Evolutionary conservation across 2,329 filamentous ascomycete species (phyloP).

Genomic region (Penicillium sp.): DNA sequence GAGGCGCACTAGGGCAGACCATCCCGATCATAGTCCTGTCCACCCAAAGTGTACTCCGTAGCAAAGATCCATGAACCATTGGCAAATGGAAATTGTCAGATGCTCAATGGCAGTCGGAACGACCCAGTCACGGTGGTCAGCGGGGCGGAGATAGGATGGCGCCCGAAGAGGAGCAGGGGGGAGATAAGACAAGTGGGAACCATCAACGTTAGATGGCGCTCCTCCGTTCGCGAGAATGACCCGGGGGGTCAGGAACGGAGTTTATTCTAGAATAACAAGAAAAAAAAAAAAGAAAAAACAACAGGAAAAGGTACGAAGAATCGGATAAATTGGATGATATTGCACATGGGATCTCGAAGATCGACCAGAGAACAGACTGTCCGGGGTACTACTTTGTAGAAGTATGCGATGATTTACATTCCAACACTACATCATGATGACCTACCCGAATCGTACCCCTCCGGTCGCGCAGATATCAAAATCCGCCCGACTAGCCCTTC

Average conservation of each 20-base stretch:
- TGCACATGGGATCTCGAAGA: not conserved
- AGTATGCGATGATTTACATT: not conserved
- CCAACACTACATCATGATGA: not conserved
- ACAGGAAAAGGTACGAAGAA: not conserved
- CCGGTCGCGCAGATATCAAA: not conserved
- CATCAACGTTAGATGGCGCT: not conserved
- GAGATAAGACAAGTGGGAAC: not conserved
- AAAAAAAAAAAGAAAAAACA: not conserved
- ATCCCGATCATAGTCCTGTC: not conserved
- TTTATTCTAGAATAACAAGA: not conserved
- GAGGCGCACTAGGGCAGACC: not conserved
- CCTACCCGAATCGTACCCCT: not conserved
- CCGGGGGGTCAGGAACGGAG: not conserved
- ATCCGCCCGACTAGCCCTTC: not conserved
- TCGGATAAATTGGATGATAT: not conserved
- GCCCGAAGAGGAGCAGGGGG: slow-evolving; percentile 3
- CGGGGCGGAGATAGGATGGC: slow-evolving; percentile 7
- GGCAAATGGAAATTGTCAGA: slow-evolving; percentile 6
- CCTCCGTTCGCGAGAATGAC: not conserved
- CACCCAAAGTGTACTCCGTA: not conserved
- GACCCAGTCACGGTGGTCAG: not conserved
- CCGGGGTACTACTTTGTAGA: not conserved
- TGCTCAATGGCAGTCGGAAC: slow-evolving; percentile 1
- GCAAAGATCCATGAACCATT: not conserved
- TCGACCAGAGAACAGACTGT: not conserved